A percentile compares a stretch with the other conserved stretches of the same genome.
Conservation (phyloP, 192 early-diverging fungal genomes). For the Backusella sp. region DNA sequence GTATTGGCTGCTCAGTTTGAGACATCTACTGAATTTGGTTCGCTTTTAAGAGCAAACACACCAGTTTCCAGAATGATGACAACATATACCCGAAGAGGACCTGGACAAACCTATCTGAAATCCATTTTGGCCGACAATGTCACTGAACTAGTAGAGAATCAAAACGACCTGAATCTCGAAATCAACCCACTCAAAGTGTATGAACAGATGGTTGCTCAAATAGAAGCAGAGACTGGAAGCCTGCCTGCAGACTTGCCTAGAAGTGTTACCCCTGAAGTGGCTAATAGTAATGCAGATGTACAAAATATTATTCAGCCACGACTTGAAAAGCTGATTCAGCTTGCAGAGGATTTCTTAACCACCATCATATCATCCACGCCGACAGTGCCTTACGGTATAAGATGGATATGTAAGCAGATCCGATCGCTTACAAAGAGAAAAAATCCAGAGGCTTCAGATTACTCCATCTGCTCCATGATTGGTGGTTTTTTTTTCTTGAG, state of each 20-base stretch:
- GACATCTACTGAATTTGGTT: slow-evolving; percentile 83
- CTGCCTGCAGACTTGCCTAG: slow-evolving; percentile 65
- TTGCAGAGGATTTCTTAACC: slow-evolving; percentile 80
- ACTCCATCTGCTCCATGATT: slow-evolving; percentile 90
- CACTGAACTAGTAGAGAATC: slow-evolving; percentile 74
- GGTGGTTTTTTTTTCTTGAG: slow-evolving; percentile 97
- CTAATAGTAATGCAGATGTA: slow-evolving; percentile 79
- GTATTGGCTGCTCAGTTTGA: slow-evolving; percentile 93
- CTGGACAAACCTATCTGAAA: slow-evolving; percentile 92
- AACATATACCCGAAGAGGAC: slow-evolving; percentile 91
- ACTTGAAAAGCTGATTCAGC: slow-evolving; percentile 79
- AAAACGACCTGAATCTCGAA: slow-evolving; percentile 85
- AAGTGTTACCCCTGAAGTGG: slow-evolving; percentile 80
- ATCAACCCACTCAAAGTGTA: slow-evolving; percentile 94
- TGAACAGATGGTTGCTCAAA: slow-evolving; percentile 78
- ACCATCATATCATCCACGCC: slow-evolving; percentile 86
- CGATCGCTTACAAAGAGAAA: slow-evolving; percentile 88
- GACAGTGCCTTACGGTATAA: slow-evolving; percentile 93
- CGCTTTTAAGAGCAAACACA: slow-evolving; percentile 91
- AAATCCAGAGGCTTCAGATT: slow-evolving; percentile 87
- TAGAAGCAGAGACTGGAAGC: slow-evolving; percentile 64
- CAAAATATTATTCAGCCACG: slow-evolving; percentile 81
- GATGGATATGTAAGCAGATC: slow-evolving; percentile 99
- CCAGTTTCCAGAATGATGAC: slow-evolving; percentile 99
- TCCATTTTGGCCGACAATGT: slow-evolving; percentile 81